Percentiles rank a stretch among this genome's conserved stretches.
Conservation (phyloP, 1,139 yeast genomes). For the Candida mesenterica region DNA sequence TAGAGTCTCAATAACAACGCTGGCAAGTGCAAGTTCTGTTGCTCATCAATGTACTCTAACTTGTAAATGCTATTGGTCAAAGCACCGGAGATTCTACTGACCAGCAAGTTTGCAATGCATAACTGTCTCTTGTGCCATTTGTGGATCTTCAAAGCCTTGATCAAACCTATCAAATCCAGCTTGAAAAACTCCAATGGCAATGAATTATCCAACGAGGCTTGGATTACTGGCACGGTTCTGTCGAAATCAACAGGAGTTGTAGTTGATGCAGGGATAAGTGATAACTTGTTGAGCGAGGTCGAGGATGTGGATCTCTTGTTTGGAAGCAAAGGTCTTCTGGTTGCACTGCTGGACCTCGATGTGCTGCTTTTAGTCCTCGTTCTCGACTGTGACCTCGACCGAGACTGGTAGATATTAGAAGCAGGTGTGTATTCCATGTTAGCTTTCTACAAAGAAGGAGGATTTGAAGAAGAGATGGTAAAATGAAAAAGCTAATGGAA, state of each 20-base stretch:
- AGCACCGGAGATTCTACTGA: slow-evolving; percentile 79
- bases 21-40: slow-evolving; percentile 31
- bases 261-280: slow-evolving; percentile 5
- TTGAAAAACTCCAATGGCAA: slow-evolving; percentile 83
- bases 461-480: not conserved
- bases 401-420: slow-evolving; percentile 18
- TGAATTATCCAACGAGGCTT: slow-evolving; percentile 59
- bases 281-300: slow-evolving; percentile 18
- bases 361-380: slow-evolving; percentile 35
- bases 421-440: slow-evolving; percentile 30
- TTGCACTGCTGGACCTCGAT: slow-evolving; percentile 37
- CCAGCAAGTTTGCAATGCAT: slow-evolving; percentile 45
- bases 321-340: slow-evolving; percentile 36
- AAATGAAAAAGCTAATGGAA: not conserved
- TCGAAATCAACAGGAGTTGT: slow-evolving; percentile 22
- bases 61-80: slow-evolving; percentile 87
- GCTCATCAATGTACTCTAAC: slow-evolving; percentile 43
- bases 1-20: slow-evolving; percentile 72
- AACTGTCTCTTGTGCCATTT: slow-evolving; percentile 66
- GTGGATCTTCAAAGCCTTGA: slow-evolving; percentile 64
- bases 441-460: not conserved
- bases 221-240: slow-evolving; percentile 36
- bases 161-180: slow-evolving; percentile 69
- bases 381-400: slow-evolving; percentile 40
- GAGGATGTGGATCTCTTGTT: slow-evolving; percentile 31